phyloP scores from a whole-genome alignment of 208 protist genomes.

The Porcisia hertigi region DNA sequence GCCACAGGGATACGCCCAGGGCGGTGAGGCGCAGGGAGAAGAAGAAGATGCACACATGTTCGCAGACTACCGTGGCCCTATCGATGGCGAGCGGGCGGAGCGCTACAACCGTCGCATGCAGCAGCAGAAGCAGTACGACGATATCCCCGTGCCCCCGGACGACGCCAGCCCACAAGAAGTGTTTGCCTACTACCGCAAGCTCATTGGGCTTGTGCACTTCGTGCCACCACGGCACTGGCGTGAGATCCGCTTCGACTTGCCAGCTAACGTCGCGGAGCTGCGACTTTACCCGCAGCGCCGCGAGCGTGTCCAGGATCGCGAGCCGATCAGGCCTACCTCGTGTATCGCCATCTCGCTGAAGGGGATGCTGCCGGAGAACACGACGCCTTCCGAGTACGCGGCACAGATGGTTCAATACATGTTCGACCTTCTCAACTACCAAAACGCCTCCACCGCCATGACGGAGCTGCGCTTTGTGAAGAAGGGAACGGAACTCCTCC shows the following conservation, averaged over 20 bases:
- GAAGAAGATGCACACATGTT: constrained; percentile 24
- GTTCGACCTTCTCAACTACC: constrained; percentile 69
- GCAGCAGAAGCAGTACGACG: constrained; percentile 31
- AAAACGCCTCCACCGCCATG: constrained; percentile 66
- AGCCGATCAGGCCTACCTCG: constrained; percentile 48
- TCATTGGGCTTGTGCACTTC: constrained; percentile 49
- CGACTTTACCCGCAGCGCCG: constrained; percentile 58
- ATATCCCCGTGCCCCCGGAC: constrained; percentile 17
- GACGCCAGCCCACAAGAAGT: constrained; percentile 30
- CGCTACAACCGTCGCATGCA: constrained; percentile 13
- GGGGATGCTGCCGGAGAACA: constrained; percentile 61
- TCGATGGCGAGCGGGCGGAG: constrained; percentile 24
- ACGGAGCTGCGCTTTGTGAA: constrained; percentile 83
- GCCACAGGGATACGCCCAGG: constrained; percentile 1
- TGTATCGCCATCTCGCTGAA: constrained; percentile 68
- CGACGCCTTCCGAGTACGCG: constrained; percentile 64
- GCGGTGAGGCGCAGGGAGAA: constrained; percentile 2
- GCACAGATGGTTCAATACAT: constrained; percentile 82
- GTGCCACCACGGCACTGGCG: constrained; percentile 73
- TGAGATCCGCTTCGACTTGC: constrained; percentile 73
- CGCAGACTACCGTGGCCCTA: constrained; percentile 30
- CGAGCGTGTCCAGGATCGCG: constrained; percentile 50
- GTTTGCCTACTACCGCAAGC: constrained; percentile 57
- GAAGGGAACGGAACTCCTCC: constrained; percentile 62
- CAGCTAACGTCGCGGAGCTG: constrained; percentile 73